Base-by-base conservation (phyloP, 257 asterid species). In the Solanum chiquidenum region DNA sequence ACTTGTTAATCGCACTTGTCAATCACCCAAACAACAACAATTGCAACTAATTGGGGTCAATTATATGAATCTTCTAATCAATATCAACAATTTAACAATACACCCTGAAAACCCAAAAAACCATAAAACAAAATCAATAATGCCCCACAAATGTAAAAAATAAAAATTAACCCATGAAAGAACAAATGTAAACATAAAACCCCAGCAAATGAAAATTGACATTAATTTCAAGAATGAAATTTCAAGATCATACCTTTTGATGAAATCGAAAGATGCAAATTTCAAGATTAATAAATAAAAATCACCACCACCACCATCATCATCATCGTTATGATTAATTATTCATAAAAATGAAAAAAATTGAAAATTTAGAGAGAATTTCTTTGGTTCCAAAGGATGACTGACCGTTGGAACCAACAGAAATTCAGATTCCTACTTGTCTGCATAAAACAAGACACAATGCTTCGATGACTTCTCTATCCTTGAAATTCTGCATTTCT, bases 401-500 rank as follows among this genome's bases (percentile, higher is more conserved):
- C 86, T 62, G 86, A 89, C 89, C 88, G 90, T 89, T 89, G 86
- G 80, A 84, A 88, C 91, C 88, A 91, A 83, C 89, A 76, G 82
- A 87, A 89, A 62, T 82, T 86, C 64, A 86, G 90, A 75, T 69
- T 87, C 92, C 80, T 85, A 12, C 16, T 35, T 46, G 85, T 80
- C 40, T 80, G 68, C 66, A 18, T 80, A 80, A 80, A 80, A 80
- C 85, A 80, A 29, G 40, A 80, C 68, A 27, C 20, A 80, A 27
- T n/a, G 85, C 66, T 77, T 76, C 83, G 85, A 35, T 79, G 66
- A 80, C 85, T 46, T 80, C 85, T 80, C 68, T 46, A 80, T 80
- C 68, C 68, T 29, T 80, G 16, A 46, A 44, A 80, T 80, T 79
- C 66, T 79, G 25, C 84, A 76, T 20, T 76, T 75, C 21, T 74